Evolutionary conservation across 768 basidiomycete genomes (phyloP), one percentile per base, ranked within the genome.

Genomic region (Rhizopogon roseolus): DNA sequence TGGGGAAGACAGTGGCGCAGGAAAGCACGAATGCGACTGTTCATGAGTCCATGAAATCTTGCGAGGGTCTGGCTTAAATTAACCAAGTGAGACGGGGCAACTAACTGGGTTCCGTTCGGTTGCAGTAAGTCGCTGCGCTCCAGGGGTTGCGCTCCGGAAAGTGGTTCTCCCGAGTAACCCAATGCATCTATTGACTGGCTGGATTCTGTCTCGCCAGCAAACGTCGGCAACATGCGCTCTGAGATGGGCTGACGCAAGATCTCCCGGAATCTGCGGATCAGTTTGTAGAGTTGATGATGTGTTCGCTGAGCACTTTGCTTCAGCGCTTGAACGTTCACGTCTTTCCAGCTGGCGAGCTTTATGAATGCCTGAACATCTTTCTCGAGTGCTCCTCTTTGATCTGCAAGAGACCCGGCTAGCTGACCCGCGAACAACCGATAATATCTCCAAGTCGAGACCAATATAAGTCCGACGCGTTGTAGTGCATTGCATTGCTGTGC

Each of bases 311-410:
- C 94, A 64, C 94, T 97, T 56, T 89, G 86, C 67, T 88, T 90
- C 54, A 99, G 77, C 2, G 97, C 94, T 58, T 91, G 87, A 9
- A 98, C 89, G 62, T 98, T 99, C 64, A 94, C 75, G 64, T 99
- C 97, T 69, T 90, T 97, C 97, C 97, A 98, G 63, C 94, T 98
- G 2, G 97, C 97, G 42, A 99, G 76, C 68, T 94, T 96, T 75
- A 98, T 87, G 65, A 93, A 86, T 41, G 81, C 84, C 54, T 77
- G 81, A 49, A 98, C 79, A 53, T 95, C 89, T 60, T 84, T 88
- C 69, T 98, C 93, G 32, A 97, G 66, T 0, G 61, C 63, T 1
- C 67, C 69, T 48, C 86, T 80, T 63, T 90, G 85, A 16, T 76
- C 68, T 3, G 64, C 60, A 28, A 97, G 70, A n/a, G 73, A 74